Conservation (phyloP, 192 early-diverging fungal genomes). For the Oehlia diaphana region DNA sequence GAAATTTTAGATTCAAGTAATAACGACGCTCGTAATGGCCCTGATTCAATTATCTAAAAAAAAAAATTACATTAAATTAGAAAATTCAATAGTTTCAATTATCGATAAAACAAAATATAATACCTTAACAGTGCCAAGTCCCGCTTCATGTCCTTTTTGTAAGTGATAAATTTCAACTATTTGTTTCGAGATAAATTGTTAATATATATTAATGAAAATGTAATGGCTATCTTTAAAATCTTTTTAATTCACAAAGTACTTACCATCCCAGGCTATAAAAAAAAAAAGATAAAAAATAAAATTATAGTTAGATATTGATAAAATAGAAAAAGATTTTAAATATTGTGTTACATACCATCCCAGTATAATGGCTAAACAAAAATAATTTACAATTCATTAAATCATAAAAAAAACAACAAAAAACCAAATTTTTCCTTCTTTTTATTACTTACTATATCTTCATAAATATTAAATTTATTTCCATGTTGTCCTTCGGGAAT, state of each 20-base stretch:
- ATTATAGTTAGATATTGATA: no score
- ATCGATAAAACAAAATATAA: not conserved
- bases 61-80: not conserved
- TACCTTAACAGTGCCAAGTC: slow-evolving; percentile 51
- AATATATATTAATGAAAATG: not conserved
- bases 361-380: slow-evolving; percentile 50
- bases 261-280: slow-evolving; percentile 46
- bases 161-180: slow-evolving; percentile 90
- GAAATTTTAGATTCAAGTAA: slow-evolving; percentile 65
- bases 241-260: not conserved
- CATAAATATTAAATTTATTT: slow-evolving; percentile 82
- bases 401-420: slow-evolving; percentile 37
- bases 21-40: slow-evolving; percentile 80
- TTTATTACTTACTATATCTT: slow-evolving; percentile 64
- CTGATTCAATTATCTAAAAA: slow-evolving; percentile 63
- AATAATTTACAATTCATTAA: not conserved
- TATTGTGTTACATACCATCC: slow-evolving; percentile 42
- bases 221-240: not conserved
- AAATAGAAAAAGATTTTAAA: slow-evolving; percentile 4
- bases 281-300: not conserved
- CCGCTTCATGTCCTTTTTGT: slow-evolving; percentile 74
- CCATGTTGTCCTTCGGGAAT: slow-evolving; percentile 55
- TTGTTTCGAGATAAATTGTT: slow-evolving; percentile 32
- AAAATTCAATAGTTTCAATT: not conserved
- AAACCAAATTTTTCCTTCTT: not conserved